Evolutionary conservation across 2,329 filamentous ascomycete genomes (phyloP), one percentile per base, ranked within the genome.

Genomic region (Cladosporium cucumerinum): DNA sequence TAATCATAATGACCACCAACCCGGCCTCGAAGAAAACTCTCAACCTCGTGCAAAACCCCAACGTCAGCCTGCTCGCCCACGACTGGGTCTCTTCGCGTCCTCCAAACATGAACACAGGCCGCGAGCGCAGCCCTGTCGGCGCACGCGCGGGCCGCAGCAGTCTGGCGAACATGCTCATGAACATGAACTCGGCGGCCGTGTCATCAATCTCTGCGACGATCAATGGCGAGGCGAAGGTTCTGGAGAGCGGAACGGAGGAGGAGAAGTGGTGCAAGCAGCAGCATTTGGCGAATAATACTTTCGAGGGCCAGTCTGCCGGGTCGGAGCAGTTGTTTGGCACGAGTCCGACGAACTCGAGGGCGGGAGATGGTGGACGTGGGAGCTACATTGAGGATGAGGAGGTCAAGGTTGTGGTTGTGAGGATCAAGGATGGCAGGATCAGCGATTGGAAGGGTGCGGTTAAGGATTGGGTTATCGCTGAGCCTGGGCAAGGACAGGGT

Each of bases 81-180:
- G 95, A 98, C 80, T 99, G 93, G 95, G 90, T 97, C 65, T 96
- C 92, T 1, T 92, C 96, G 77, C 89, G 95, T 1, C 93, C 94
- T 1, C 91, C 92, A 0, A 86, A 90, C 61, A 75, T 66, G 66
- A 28, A 25, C 32, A 63, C 58, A 43, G 72, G 72, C 55, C 84
- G 81, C 66, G 85, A 81, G 59, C 88, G 86, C 67, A 90, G 87
- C 46, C 88, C 86, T 28, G 85, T 81, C 21, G 89, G 63, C 16
- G 28, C 57, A 39, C 32, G 58, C 32, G 26, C 58, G 86, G 86
- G 78, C 67, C 85, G 88, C 16, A 93, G 91, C 43, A 91, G 88
- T 67, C 85, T 98, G 18, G 93, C 94, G 7, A 87, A 87, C 28
- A 85, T 98, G 57, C 86, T 99, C 23, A 85, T 96, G 71, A 95